Percentiles rank a stretch among this genome's conserved stretches.
Evolutionary conservation across 169 alveolate genomes (phyloP).

Genomic region (Plasmodium malariae): DNA sequence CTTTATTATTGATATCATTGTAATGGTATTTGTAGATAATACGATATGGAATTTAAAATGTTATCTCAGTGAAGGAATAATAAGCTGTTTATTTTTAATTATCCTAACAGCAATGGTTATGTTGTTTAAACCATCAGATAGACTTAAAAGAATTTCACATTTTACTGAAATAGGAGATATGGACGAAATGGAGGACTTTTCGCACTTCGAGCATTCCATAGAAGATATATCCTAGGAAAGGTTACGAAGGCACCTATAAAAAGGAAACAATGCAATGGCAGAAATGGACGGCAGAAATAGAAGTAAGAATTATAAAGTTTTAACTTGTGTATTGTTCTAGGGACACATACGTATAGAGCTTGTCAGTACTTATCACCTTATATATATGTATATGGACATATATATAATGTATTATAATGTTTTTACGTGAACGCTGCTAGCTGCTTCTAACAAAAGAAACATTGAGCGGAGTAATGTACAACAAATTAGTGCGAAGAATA

Average conservation of each 20-base stretch:
- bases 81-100: slow-evolving; percentile 55
- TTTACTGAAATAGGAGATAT: slow-evolving; percentile 77
- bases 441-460: no score
- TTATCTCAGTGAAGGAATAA: slow-evolving; percentile 67
- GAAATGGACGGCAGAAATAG: not conserved
- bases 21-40: slow-evolving; percentile 32
- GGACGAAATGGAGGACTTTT: slow-evolving; percentile 77
- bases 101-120: slow-evolving; percentile 65
- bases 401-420: no score
- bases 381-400: not conserved
- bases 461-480: no score
- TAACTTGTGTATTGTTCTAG: not conserved
- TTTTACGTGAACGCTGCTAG: no score
- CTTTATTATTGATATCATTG: slow-evolving; percentile 51
- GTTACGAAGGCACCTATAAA: not conserved
- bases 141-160: slow-evolving; percentile 75
- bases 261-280: not conserved
- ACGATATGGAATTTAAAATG: slow-evolving; percentile 66
- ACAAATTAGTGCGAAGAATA: no score
- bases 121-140: slow-evolving; percentile 69
- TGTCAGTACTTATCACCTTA: no score
- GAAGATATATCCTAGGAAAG: slow-evolving; percentile 43
- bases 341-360: not conserved
- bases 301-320: not conserved
- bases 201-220: slow-evolving; percentile 24